Evolutionary conservation across 2,329 filamentous ascomycete species (phyloP), one percentile per base, ranked within the genome.

Genomic region (Emericellopsis cladophorae): DNA sequence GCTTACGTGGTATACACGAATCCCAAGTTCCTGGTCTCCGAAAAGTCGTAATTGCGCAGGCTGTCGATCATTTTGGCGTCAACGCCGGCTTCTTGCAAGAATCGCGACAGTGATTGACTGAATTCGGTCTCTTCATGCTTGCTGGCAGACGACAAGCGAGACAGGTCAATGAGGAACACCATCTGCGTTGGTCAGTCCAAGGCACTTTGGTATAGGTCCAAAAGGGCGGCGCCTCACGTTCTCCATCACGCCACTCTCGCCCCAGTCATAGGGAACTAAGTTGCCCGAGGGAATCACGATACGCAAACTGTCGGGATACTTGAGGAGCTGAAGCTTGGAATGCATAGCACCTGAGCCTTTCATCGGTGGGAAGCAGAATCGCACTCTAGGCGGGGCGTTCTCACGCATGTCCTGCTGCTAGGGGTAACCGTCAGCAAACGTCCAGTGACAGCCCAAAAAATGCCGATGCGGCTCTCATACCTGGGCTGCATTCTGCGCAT

Each of bases 101-200:
- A 95, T 51, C 76, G 73, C 18, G 72, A 58, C 22, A 95, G 65
- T 33, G 90, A 82, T 43, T 75, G 69, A 16, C 76, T 76, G 55
- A 95, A 95, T 26, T 41, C 42, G 31, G 53, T 63, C 58, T 48
- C 60, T 44, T 49, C 59, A 45, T 45, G 48, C 21, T 48, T 42
- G 39, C 48, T 49, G n/a, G 52, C 49, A 32, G 54, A 51, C n/a
- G 61, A 51, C 21, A 76, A 58, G 33, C 74, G 70, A 6, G 92
- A 90, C 8, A 96, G 73, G 55, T 98, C 92, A 48, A 98, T 89
- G n/a, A 96, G 55, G 55, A 95, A 96, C 7, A 89, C 77, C 51
- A 80, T 81, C 79, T 84, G 43, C 7, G 14, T 16, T 11, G 11
- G 24, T 37, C 16, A 37, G 21, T 26, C 36, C n/a, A 24, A 22